These are phyloP conservation scores for Thelonectria rubi DNA, from an alignment of 2,329 filamentous ascomycete genomes.

Conservation along the genomic window DNA sequence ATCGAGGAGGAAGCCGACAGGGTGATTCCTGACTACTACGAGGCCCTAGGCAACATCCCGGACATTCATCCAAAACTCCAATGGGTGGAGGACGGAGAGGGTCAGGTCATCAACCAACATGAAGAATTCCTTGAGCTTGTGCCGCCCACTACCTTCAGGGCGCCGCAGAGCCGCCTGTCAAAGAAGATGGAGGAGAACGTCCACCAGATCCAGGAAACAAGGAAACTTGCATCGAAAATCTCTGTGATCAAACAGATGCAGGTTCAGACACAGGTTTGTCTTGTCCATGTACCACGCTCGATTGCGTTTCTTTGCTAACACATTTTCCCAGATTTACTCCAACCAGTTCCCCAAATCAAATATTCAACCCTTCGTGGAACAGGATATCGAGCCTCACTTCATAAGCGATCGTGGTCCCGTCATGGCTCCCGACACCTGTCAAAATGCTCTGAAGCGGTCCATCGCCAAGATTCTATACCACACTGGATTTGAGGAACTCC, in stretches of 20 bases:
- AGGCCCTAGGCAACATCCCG: conserved; percentile 84
- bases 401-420: conserved; percentile 88
- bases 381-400: conserved; percentile 88
- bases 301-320: conserved; percentile 20
- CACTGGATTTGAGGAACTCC: conserved; percentile 95
- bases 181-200: conserved; percentile 91
- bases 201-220: conserved; percentile 93
- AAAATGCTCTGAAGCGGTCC: conserved; percentile 85
- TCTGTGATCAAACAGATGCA: conserved; percentile 99
- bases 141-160: conserved; percentile 76
- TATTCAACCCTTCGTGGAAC: conserved; percentile 85
- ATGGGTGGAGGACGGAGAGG: conserved; percentile 91
- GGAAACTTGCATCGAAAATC: conserved; percentile 96
- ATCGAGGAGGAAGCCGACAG: conserved; percentile 89
- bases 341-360: conserved; percentile 99
- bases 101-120: conserved; percentile 85
- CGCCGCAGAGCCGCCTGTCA: conserved; percentile 77
- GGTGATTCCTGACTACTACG: conserved; percentile 93
- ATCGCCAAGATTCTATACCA: conserved; percentile 96
- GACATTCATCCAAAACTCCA: conserved; percentile 80
- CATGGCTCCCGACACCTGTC: conserved; percentile 83
- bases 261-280: conserved; percentile 85
- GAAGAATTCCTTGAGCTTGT: conserved; percentile 86
- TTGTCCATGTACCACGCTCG: background rate
- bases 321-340: conserved; percentile 78